These are phyloP conservation scores for Hypoxylon sp. DNA, from an alignment of 2,329 filamentous ascomycete species.

Conservation along the genomic window DNA sequence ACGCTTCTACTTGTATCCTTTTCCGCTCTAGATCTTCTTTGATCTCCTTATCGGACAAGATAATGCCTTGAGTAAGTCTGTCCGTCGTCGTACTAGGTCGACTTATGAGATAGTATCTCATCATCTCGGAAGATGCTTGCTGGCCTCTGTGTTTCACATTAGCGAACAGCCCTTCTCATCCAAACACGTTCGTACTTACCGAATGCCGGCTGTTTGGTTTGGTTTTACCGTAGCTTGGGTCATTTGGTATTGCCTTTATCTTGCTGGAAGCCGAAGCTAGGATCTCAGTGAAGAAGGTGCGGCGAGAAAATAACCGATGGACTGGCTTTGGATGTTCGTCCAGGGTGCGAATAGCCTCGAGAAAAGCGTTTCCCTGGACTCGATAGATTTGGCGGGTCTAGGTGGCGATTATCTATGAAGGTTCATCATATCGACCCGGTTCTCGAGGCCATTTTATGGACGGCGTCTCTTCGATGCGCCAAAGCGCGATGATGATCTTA, in stretches of 20 bases:
- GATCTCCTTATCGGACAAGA: constrained; percentile 33
- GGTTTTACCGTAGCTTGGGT: constrained; percentile 28
- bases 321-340: background rate
- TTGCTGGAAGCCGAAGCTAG: background rate
- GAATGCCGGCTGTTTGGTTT: constrained; percentile 23
- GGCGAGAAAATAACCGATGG: background rate
- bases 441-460: constrained; percentile 33
- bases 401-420: constrained; percentile 18
- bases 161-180: constrained; percentile 13
- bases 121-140: constrained; percentile 39
- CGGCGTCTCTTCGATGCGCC: constrained; percentile 15
- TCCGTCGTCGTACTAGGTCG: constrained; percentile 46
- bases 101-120: constrained; percentile 46
- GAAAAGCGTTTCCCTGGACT: background rate
- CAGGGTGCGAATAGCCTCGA: background rate
- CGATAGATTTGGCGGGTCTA: constrained; percentile 16
- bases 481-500: constrained; percentile 27
- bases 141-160: constrained; percentile 17
- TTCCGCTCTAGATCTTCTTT: constrained; percentile 34
- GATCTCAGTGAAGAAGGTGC: background rate
- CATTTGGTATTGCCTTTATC: constrained; percentile 21
- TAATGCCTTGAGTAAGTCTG: constrained; percentile 42
- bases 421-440: constrained; percentile 1
- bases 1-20: constrained; percentile 35
- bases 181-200: constrained; percentile 23